Conservation (phyloP, 768 basidiomycete species). For the Mycena crocata region DNA sequence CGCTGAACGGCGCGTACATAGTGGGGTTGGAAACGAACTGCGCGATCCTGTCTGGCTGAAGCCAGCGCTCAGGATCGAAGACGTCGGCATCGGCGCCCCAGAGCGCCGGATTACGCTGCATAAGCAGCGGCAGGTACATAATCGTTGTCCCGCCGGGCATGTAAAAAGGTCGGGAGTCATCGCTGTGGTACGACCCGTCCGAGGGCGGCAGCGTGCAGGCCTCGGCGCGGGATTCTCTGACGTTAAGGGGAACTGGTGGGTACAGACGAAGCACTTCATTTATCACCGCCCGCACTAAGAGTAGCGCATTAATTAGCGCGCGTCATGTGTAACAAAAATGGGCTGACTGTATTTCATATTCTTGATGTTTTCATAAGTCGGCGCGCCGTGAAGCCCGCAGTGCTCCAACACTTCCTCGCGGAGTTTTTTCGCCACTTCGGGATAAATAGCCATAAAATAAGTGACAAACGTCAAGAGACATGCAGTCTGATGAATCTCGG, state of each 20-base stretch:
- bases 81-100: constrained; percentile 84
- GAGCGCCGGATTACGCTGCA: constrained; percentile 72
- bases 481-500: constrained; percentile 62
- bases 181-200: constrained; percentile 57
- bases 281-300: constrained; percentile 78
- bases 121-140: constrained; percentile 70
- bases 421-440: constrained; percentile 63
- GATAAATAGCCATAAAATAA: constrained; percentile 77
- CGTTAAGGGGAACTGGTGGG: constrained; percentile 82
- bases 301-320: background rate
- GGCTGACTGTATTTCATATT: constrained; percentile 74
- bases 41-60: constrained; percentile 65
- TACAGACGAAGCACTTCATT: constrained; percentile 84
- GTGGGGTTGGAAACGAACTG: constrained; percentile 68
- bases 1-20: constrained; percentile 82
- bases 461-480: constrained; percentile 75
- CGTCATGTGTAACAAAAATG: background rate
- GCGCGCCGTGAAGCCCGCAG: constrained; percentile 59
- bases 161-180: constrained; percentile 58
- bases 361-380: constrained; percentile 68
- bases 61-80: constrained; percentile 87
- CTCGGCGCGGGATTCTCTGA: constrained; percentile 64
- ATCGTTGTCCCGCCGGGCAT: constrained; percentile 70
- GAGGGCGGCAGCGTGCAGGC: constrained; percentile 64
- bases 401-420: constrained; percentile 70